These are phyloP conservation scores for Bacidia rubella DNA, from an alignment of 495 filamentous ascomycete genomes.

Conservation along the genomic window DNA sequence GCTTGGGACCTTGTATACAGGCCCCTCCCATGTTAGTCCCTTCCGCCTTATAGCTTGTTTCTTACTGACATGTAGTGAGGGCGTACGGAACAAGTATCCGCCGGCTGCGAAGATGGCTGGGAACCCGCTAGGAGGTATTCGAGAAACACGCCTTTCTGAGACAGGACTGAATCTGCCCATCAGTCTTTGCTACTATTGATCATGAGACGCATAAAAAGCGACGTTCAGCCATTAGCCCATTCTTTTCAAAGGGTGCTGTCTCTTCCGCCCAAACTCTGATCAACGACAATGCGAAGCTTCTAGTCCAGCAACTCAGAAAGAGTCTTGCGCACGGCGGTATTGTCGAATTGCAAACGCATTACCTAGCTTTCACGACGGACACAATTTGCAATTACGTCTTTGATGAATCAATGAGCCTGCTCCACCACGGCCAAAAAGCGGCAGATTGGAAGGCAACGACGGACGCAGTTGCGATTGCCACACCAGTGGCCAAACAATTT, in stretches of 20 bases:
- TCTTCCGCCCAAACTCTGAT: constrained; percentile 18
- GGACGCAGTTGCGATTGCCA: constrained; percentile 1
- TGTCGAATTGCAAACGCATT: constrained; percentile 27
- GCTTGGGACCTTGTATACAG: constrained; percentile 9
- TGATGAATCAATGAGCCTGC: constrained; percentile 11
- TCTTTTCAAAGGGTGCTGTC: constrained; percentile 30
- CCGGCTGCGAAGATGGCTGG: constrained; percentile 8
- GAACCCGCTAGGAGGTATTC: constrained; percentile 13
- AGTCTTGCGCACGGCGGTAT: constrained; percentile 1
- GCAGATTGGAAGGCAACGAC: background rate
- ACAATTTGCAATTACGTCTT: constrained; percentile 31
- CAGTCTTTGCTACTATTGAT: constrained; percentile 26
- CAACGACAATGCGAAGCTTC: background rate
- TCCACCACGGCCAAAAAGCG: constrained; percentile 10
- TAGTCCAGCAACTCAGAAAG: background rate
- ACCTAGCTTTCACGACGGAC: constrained; percentile 29
- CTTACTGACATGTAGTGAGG: background rate
- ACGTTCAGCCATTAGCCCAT: constrained; percentile 27
- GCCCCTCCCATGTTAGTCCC: background rate
- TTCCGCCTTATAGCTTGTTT: too few relatives aligned
- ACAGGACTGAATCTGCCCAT: background rate
- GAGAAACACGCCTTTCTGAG: background rate
- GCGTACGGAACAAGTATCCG: constrained; percentile 20
- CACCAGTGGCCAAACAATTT: constrained; percentile 13
- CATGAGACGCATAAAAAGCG: constrained; percentile 33